Evolutionary conservation across 805 yeast genomes (phyloP), one percentile per base, ranked within the genome.

Genomic region (Candida suzukii): DNA sequence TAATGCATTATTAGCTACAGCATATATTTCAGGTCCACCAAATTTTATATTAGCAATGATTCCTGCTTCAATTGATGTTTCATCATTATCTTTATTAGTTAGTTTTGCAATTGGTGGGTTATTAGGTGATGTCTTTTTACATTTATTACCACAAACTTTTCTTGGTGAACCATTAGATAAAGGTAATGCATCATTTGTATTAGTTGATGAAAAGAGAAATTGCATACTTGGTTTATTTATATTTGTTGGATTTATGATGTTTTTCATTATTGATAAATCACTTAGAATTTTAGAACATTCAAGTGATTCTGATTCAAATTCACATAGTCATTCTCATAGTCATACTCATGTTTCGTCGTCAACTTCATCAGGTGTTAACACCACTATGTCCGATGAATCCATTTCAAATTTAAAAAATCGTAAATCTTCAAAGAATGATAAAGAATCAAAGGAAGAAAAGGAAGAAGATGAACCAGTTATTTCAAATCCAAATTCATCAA

Each of bases 61-160:
- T 27, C 87, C 88, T 6, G 70, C 80, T 0, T 58, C 69, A 24
- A 76, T 80, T 37, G 63, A 71, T 37, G 76, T 80, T 0, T 58
- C 73, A 2, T 61, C 68, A 26, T 60, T 81, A 29, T 66, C 77
- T 10, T 54, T 74, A 21, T 58, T 83, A 41, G 85, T 83, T 1
- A 68, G 86, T 35, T 83, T 84, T 62, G 90, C 91, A 13, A 72
- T 79, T 37, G 93, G 93, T 35, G 85, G 90, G 1, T 63, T 84
- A 30, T 60, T 84, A 28, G 91, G 91, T 35, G 91, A 83, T 54
- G 78, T 83, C 1, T 80, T 84, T 46, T 56, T 83, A 35, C 93
- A 84, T 57, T 54, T 84, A 44, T 59, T 84, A 37, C 93, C 93
- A 3, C 84, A 80, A 51, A 74, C 80, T 1, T 80, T 78, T 48